Percentiles rank a stretch among this genome's conserved stretches.
Evolutionary conservation across 2,329 filamentous ascomycete genomes (phyloP).

Genomic region (Ophiosphaerella narmari): DNA sequence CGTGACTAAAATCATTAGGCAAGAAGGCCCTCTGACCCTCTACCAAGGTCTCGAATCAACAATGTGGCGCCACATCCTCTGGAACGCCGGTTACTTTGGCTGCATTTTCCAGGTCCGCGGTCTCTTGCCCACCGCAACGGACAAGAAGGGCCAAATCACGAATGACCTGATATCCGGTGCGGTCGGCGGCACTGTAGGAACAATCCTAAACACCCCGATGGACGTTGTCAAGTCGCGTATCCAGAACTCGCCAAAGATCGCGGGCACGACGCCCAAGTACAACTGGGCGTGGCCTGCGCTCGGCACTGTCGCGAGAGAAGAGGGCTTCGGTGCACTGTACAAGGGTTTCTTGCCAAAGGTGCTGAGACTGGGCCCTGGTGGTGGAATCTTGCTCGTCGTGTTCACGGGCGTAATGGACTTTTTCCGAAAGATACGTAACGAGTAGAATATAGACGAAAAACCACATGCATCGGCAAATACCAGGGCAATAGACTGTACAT

Average conservation of each 20-base stretch:
- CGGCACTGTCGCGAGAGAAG: constrained; percentile 85
- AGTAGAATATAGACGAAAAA: constrained; percentile 1
- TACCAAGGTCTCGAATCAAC: constrained; percentile 98
- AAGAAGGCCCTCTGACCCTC: constrained; percentile 83
- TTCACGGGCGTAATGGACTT: constrained; percentile 92
- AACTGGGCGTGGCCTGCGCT: constrained; percentile 96
- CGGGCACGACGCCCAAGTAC: constrained; percentile 88
- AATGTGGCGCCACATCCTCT: constrained; percentile 91
- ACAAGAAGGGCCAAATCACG: constrained; percentile 77
- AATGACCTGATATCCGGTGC: constrained; percentile 89
- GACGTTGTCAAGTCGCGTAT: constrained; percentile 98
- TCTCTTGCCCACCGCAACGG: constrained; percentile 78
- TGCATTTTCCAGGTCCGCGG: constrained; percentile 96
- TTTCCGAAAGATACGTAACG: constrained; percentile 72
- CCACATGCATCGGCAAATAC: background rate
- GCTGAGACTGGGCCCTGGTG: constrained; percentile 72
- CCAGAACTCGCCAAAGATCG: constrained; percentile 85
- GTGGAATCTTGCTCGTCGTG: constrained; percentile 78
- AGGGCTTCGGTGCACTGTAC: constrained; percentile 90
- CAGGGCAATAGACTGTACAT: constrained; percentile 10
- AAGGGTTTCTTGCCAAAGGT: constrained; percentile 99
- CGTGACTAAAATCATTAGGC: constrained; percentile 77
- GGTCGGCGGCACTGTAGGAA: constrained; percentile 87
- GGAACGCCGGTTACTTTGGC: constrained; percentile 97
- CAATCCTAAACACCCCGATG: constrained; percentile 91